phyloP scores from a whole-genome alignment of 73 alveolate genomes.

The Paramecium caudatum region DNA sequence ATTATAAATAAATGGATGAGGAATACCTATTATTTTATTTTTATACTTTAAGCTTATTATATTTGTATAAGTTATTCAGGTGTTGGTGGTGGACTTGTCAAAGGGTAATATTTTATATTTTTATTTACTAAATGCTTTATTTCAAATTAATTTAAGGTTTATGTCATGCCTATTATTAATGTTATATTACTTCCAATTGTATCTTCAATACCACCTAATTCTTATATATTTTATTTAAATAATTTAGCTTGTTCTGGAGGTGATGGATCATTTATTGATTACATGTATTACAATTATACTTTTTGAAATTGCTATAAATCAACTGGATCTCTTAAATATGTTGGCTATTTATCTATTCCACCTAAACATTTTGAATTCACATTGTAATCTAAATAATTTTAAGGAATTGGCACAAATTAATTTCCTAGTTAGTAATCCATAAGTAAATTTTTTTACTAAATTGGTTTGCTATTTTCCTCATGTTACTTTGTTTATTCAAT shows the following conservation, averaged over 20 bases:
- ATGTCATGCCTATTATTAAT: neutral
- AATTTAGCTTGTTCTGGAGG: conserved; percentile 45
- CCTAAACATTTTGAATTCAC: conserved; percentile 30
- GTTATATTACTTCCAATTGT: conserved; percentile 1
- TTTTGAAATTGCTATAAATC: conserved; percentile 5
- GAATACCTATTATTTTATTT: neutral
- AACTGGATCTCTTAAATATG: conserved; percentile 21
- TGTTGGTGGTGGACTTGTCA: neutral
- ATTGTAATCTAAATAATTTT: conserved; percentile 42
- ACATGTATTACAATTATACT: conserved; percentile 7
- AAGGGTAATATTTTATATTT: conserved; percentile 40
- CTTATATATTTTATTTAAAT: conserved; percentile 23
- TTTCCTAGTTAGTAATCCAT: conserved; percentile 31
- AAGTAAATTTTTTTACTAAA: neutral
- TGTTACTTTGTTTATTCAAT: neutral
- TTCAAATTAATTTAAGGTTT: conserved; percentile 26
- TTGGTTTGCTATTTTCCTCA: neutral
- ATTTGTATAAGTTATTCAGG: neutral
- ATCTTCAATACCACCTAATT: conserved; percentile 60
- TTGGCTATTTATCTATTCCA: neutral
- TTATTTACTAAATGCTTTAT: conserved; percentile 27
- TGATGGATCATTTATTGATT: conserved; percentile 31
- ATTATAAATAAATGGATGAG: conserved; percentile 58
- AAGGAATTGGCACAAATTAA: conserved; percentile 19
- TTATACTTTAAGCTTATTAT: neutral